Conservation (phyloP, 2,329 filamentous ascomycete species). For the Sporothrix variecibatus region DNA sequence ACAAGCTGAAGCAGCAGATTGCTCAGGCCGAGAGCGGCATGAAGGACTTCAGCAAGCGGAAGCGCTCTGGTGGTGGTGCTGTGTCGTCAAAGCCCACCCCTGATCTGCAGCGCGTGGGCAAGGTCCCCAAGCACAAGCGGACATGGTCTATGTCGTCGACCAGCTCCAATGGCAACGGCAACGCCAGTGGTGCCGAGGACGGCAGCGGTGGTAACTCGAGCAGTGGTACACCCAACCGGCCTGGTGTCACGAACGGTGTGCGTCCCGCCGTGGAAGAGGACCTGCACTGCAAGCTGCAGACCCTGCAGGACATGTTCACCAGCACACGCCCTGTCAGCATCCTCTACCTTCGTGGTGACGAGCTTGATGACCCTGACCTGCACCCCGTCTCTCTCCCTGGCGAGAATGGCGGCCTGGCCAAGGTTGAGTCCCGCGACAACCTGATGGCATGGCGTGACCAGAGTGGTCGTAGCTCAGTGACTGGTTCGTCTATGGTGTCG, state of each 20-base stretch:
- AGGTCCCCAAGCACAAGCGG: constrained; percentile 84
- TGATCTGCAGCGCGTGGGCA: constrained; percentile 67
- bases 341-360: constrained; percentile 74
- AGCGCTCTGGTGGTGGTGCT: constrained; percentile 52
- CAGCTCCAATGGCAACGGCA: constrained; percentile 57
- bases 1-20: constrained; percentile 94
- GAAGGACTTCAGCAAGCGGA: constrained; percentile 67
- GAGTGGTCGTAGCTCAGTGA: constrained; percentile 59
- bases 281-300: constrained; percentile 74
- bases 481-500: constrained; percentile 63
- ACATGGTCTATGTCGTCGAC: constrained; percentile 93
- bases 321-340: constrained; percentile 78
- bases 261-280: constrained; percentile 69
- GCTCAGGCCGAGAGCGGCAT: constrained; percentile 70
- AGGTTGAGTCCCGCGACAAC: constrained; percentile 51
- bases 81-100: constrained; percentile 23
- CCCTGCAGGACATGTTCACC: constrained; percentile 84
- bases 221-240: constrained; percentile 10
- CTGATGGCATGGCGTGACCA: constrained; percentile 51
- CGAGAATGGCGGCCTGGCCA: constrained; percentile 63
- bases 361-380: constrained; percentile 76
- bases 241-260: constrained; percentile 31
- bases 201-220: constrained; percentile 10
- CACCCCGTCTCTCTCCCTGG: constrained; percentile 74
- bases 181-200: constrained; percentile 17